phyloP scores from a whole-genome alignment of 371 early-diverging fungal genomes.

The Mortierella sp. region DNA sequence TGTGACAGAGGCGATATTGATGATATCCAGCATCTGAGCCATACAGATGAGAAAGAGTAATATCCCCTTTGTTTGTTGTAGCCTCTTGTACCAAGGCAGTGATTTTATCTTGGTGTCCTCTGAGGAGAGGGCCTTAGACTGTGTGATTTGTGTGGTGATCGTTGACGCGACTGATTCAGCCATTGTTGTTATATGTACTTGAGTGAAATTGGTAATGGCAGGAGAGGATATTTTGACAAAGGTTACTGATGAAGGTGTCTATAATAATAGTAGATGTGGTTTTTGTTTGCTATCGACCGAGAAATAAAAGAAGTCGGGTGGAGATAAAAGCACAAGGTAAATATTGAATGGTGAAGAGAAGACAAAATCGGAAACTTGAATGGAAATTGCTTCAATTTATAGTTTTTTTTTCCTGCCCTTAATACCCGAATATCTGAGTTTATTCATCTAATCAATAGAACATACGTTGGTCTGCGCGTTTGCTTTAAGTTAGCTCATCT shows the following conservation, averaged over 20 bases:
- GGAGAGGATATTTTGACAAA: not conserved
- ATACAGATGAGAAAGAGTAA: conserved; percentile 36
- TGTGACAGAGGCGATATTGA: conserved; percentile 54
- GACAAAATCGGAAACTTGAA: too few relatives aligned
- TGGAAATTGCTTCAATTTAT: too few relatives aligned
- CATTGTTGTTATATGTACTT: not conserved
- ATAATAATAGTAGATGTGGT: too few relatives aligned
- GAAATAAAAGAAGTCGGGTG: too few relatives aligned
- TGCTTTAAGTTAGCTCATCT: too few relatives aligned
- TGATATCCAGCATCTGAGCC: conserved; percentile 42
- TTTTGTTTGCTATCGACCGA: too few relatives aligned
- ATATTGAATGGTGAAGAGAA: too few relatives aligned
- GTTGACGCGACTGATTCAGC: conserved; percentile 17
- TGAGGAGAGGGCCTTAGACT: not conserved
- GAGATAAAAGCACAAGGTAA: too few relatives aligned
- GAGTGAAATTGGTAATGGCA: not conserved
- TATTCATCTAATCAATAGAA: too few relatives aligned
- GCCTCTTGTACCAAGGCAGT: conserved; percentile 31
- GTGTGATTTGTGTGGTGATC: conserved; percentile 1
- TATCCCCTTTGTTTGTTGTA: conserved; percentile 19
- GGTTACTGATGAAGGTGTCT: not conserved
- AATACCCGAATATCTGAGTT: too few relatives aligned
- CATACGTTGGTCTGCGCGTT: too few relatives aligned
- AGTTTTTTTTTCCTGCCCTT: too few relatives aligned
- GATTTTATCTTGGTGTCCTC: not conserved